Base-by-base conservation (phyloP, 371 early-diverging fungal species). In the Mortierella sp. region DNA sequence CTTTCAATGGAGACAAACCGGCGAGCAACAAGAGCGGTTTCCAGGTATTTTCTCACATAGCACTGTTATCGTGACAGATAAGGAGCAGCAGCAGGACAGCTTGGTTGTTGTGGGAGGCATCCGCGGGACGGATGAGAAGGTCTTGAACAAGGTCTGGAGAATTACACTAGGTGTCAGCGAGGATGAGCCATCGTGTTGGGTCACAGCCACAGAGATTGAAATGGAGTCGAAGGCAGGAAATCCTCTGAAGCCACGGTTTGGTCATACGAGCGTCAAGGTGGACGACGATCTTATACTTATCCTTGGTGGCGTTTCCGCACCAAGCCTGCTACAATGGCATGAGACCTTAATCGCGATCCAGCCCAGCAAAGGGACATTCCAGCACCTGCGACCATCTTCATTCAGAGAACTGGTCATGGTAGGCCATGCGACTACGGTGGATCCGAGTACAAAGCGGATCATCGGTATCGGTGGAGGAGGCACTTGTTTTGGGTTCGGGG, bases 401-500 rank as follows among this genome's bases (percentile, higher is more conserved):
- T 70, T 76, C 55, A 56, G 56, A 46, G 70, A 69, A 27, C 44
- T 70, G 17, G 78, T 76, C 19, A 76, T 76, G 78, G 70, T 70
- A 3, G 65, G 65, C 4, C 78, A 76, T 58, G 65, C 78, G n/a
- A 52, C 70, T 12, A 65, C 28, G 6, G 3, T 70, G 17, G 78
- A 76, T 24, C 27, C 32, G 26, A 49, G 32, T 7, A 65, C 70
- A 11, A 42, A 28, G 8, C 60, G 66, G 46, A 34, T 76, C 57
- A 48, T 76, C 53, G 70, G 78, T 15, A 50, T 69, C 15, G 78
- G 78, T 17, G 78, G 78, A 9, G 78, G 78, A 37, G 78, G 78
- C 24, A 70, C 70, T 6, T 76, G 78, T 50, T 76, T 76, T 54
- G 78, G 78, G 2, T 76, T 76, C 52, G 78, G 78, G 3, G 70